Base-by-base conservation (phyloP, 2,329 filamentous ascomycete genomes). In the Fusarium heterosporum region DNA sequence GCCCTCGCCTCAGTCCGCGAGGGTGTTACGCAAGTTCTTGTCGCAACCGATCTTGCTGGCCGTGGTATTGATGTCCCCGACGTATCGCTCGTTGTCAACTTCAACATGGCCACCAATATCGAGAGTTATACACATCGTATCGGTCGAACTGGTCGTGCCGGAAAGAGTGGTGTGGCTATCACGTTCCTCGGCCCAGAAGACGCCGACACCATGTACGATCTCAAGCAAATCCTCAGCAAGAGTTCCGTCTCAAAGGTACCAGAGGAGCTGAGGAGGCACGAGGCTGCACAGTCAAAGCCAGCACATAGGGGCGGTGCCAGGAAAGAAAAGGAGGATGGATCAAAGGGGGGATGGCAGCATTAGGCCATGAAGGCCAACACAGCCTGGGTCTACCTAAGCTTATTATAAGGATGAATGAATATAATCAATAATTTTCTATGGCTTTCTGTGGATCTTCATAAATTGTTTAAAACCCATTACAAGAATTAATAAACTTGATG, bases 11-110 rank as follows among this genome's bases (percentile, higher is more conserved):
- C 92, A n/a, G 85, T 99, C 26, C 92, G 94, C 34, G 88, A 88
- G 41, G 93, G 93, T 32, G 82, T 87, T 49, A 92, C 92, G 0
- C 91, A 97, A 65, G 92, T 99, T 1, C 87, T 99, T 36, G 96
- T 99, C 51, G 96, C 96, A 1, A 99, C 96, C 2, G 96, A 99
- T 80, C 83, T 99, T 57, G 96, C 96, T 1, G 96, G 95, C 66
- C 89, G 96, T 83, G 96, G 96, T 93, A 97, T 99, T 78, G 96
- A 99, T 79, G 94, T 99, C 6, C 89, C 92, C 0, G 96, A 98
- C 75, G 96, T 99, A 39, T 92, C 88, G 64, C 86, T 99, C 61
- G 96, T 99, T 57, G 86, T 99, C 77, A 99, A 99, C 83, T 99
- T 98, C 87, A 99, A 98, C 84, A 98, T 99, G 96, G 91, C 96